Evolutionary conservation across 176 grass and related monocot genomes (phyloP), one percentile per base, ranked within the genome.

Genomic region (Carex kokanica): DNA sequence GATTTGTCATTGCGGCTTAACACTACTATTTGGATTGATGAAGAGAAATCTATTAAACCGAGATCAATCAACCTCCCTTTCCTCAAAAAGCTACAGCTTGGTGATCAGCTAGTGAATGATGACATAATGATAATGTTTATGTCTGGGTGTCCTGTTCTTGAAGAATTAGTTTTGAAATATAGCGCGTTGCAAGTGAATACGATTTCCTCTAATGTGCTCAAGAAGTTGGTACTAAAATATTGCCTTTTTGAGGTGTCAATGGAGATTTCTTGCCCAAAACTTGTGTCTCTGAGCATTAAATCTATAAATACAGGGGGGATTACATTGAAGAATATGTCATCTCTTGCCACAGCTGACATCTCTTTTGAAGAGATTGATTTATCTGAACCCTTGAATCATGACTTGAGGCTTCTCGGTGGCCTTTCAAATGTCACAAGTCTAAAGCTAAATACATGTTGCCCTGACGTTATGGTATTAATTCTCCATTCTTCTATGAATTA

Each of bases 271-370:
- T 67, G 64, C 29, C 64, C 64, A 8, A 31, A 10, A 36, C 1
- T 27, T 67, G 29, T 66, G 14, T 67, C 29, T 67, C 34, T 67
- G 31, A 13, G 17, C 16, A 67, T 67, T 67, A 32, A 8, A 36
- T 67, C 64, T 17, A 13, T 4, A 16, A 18, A 67, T 67, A 17
- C 12, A 5, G 14, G 12, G 6, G 64, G 29, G 14, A 67, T 67
- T 67, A 67, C 25, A 8, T 36, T 67, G 64, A 67, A 67, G 29
- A 67, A 67, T 31, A 67, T 67, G 64, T 67, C 64, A 67, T 67
- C 64, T 66, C 64, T 66, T 34, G 64, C 16, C 64, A 14, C 25
- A 0, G 64, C 64, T 17, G 27, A 66, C 31, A 67, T 67, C 64
- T 32, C 3, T 34, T 66, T 66, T 66, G 12, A 15, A 32, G 27